Evolutionary conservation across 1,284 basidiomycete species (phyloP), one percentile per base, ranked within the genome.

Genomic region (Sporisorium exsertum): DNA sequence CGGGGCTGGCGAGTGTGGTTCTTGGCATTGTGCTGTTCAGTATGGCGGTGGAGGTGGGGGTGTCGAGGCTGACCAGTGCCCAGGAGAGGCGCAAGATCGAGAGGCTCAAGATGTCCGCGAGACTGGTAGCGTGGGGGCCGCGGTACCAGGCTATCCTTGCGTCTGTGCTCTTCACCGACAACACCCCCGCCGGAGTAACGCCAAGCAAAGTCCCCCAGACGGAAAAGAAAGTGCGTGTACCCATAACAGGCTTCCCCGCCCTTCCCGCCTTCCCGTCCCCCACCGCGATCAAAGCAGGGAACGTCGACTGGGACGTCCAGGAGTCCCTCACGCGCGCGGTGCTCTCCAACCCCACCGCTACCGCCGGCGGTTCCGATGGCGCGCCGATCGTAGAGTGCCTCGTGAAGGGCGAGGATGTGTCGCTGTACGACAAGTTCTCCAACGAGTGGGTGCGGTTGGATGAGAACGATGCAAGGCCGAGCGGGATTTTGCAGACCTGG

Each of bases 141-240:
- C 56, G 75, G 12, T 85, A 81, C 59, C 72, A 79, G 27, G 74
- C 72, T 1, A 16, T 68, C 7, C 58, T 72, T 5, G 69, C 69
- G 2, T 27, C 50, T 4, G 27, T 68, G 3, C 29, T 58, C 6
- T 43, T 57, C 24, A 33, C 46, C 10, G 5, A 33, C 12, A 2
- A 24, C 0, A 45, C 52, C 1, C 32, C 57, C 0, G 58, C 62
- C 16, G 55, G 57, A 2, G 26, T 60, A 9, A 32, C 29, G 10
- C 26, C 37, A 2, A 51, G 54, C 6, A 72, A 72, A 42, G 5
- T 64, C 37, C 33, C 67, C 3, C 10, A 43, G 13, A 49, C 46
- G 15, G 79, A 82, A 46, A 83, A 79, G 51, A 85, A 84, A 58
- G 82, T 85, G 10, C 58, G 76, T 2, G 79, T 85, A 0, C 81